phyloP scores from a whole-genome alignment of 1,284 basidiomycete genomes.

The Kwoniella shivajii region DNA sequence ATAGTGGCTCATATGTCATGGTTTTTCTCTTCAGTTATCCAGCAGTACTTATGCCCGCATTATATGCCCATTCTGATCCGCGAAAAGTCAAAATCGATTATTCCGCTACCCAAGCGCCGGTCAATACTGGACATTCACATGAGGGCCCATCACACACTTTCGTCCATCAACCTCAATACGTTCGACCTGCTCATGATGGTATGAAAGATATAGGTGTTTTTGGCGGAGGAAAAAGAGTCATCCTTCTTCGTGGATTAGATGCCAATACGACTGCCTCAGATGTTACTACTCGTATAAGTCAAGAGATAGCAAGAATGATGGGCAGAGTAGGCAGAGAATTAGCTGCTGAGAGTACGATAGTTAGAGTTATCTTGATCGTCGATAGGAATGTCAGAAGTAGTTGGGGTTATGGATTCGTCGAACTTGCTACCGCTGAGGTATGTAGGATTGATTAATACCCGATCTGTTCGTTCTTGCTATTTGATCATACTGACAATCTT shows the following conservation, averaged over 20 bases:
- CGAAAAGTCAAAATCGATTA: constrained; percentile 88
- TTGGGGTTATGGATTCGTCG: constrained; percentile 90
- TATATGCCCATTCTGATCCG: constrained; percentile 49
- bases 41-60: constrained; percentile 77
- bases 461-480: not conserved
- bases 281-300: constrained; percentile 56
- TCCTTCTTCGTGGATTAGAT: constrained; percentile 85
- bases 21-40: constrained; percentile 60
- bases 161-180: not conserved
- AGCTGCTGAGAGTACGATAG: constrained; percentile 77
- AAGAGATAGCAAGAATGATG: constrained; percentile 64
- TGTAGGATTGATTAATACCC: constrained; percentile 21
- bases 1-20: constrained; percentile 8
- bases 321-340: constrained; percentile 71
- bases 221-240: constrained; percentile 57
- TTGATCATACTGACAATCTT: not conserved
- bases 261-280: constrained; percentile 69
- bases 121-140: constrained; percentile 4
- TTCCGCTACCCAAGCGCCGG: constrained; percentile 55
- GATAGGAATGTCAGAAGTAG: constrained; percentile 79
- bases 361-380: constrained; percentile 79
- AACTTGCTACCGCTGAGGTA: constrained; percentile 80
- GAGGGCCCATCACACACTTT: not conserved
- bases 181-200: constrained; percentile 74
- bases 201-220: constrained; percentile 77